Evolutionary conservation across 140 eudicot species (phyloP).

Genomic region (Cichorium intybus): DNA sequence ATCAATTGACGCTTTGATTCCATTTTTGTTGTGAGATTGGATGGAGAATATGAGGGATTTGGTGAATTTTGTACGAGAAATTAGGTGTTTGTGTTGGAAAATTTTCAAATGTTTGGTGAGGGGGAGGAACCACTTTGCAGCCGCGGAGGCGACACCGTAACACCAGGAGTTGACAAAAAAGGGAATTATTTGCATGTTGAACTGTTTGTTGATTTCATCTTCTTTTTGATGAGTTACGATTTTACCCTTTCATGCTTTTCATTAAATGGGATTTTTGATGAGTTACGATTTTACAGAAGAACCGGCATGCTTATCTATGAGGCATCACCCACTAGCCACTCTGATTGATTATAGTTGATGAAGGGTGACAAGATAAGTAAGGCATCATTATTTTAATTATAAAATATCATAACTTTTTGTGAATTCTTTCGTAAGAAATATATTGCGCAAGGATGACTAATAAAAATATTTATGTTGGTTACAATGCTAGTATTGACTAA

Average conservation of each 20-base stretch:
- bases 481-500: too few relatives aligned
- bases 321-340: too few relatives aligned
- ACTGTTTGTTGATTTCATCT: background rate
- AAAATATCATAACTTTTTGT: too few relatives aligned
- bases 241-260: background rate
- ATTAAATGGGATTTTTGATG: background rate
- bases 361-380: too few relatives aligned
- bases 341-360: too few relatives aligned
- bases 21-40: slow-evolving; percentile 28
- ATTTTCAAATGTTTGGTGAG: slow-evolving; percentile 9
- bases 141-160: background rate
- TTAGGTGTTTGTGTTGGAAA: slow-evolving; percentile 4
- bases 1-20: slow-evolving; percentile 64
- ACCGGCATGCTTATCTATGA: too few relatives aligned
- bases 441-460: too few relatives aligned
- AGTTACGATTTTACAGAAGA: too few relatives aligned
- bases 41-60: slow-evolving; percentile 16
- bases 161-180: slow-evolving; percentile 10
- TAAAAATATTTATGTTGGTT: too few relatives aligned
- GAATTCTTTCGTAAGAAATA: too few relatives aligned
- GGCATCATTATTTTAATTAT: too few relatives aligned
- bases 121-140: slow-evolving; percentile 2
- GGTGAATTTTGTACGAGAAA: slow-evolving; percentile 8
- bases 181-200: background rate
- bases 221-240: background rate